phyloP scores from a whole-genome alignment of 805 yeast genomes.

The Nakazawaea sp. region DNA sequence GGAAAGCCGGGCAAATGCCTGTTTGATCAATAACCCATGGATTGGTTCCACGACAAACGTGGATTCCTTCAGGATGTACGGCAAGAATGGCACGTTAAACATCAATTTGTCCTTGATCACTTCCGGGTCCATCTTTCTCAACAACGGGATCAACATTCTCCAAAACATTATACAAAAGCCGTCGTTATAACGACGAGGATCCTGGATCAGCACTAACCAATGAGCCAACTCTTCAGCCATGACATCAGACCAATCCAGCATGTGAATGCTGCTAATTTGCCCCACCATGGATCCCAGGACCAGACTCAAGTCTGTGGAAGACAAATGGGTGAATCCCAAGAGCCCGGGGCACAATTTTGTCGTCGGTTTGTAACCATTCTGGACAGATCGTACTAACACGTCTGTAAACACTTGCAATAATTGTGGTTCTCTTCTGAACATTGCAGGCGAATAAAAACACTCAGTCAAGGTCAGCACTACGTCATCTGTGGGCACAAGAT shows the following conservation, averaged over 20 bases:
- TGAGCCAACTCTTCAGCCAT: slow-evolving; percentile 48
- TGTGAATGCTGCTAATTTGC: neutral
- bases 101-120: slow-evolving; percentile 23
- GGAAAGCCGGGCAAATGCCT: slow-evolving; percentile 42
- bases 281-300: too few relatives aligned
- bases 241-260: slow-evolving; percentile 24
- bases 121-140: slow-evolving; percentile 27
- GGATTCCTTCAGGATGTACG: slow-evolving; percentile 18
- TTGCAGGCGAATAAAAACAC: slow-evolving; percentile 45
- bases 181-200: slow-evolving; percentile 40
- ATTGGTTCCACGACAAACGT: slow-evolving; percentile 29
- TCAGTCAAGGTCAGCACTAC: slow-evolving; percentile 26
- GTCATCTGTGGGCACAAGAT: neutral
- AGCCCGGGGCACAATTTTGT: slow-evolving; percentile 13
- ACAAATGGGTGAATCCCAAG: slow-evolving; percentile 3
- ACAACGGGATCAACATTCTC: slow-evolving; percentile 29
- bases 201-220: slow-evolving; percentile 47
- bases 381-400: slow-evolving; percentile 22
- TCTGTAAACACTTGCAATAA: slow-evolving; percentile 31
- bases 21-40: slow-evolving; percentile 38
- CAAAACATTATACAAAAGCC: slow-evolving; percentile 39
- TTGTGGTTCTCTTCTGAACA: slow-evolving; percentile 31
- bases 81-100: slow-evolving; percentile 19
- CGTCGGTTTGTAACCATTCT: neutral
- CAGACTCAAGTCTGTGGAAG: neutral